Conservation (phyloP, 2,329 filamentous ascomycete genomes). For the Fusarium mundagurra region DNA sequence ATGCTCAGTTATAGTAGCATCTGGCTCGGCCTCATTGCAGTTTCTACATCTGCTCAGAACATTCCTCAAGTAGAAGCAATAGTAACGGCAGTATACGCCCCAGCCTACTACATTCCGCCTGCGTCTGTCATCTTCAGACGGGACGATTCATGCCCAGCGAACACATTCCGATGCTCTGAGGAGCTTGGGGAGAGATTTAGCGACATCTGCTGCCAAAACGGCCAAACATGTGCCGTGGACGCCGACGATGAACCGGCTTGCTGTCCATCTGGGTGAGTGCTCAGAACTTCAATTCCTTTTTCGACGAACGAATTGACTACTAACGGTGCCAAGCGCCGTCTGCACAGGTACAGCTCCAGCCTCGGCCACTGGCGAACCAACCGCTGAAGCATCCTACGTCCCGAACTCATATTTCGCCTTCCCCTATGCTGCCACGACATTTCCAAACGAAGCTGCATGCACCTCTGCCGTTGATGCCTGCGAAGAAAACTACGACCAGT, state of each 20-base stretch:
- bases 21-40: conserved; percentile 36
- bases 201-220: conserved; percentile 62
- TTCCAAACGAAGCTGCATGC: conserved; percentile 61
- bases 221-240: conserved; percentile 62
- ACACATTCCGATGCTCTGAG: conserved; percentile 62
- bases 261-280: conserved; percentile 62
- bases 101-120: conserved; percentile 33
- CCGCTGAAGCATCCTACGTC: conserved; percentile 60
- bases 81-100: conserved; percentile 23
- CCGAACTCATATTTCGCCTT: conserved; percentile 69
- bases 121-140: conserved; percentile 40
- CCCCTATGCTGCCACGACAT: conserved; percentile 65
- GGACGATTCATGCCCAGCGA: conserved; percentile 55
- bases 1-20: conserved; percentile 37
- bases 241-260: conserved; percentile 61
- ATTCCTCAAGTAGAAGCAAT: conserved; percentile 30
- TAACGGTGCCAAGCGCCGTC: conserved; percentile 55
- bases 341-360: conserved; percentile 66
- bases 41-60: conserved; percentile 29
- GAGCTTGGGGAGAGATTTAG: conserved; percentile 57
- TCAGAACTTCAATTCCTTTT: background rate
- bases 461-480: conserved; percentile 62
- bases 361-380: conserved; percentile 49
- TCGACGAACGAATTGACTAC: background rate
- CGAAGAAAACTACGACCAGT: conserved; percentile 63